These are phyloP conservation scores for Thielaviopsis euricoi DNA, from an alignment of 2,329 filamentous ascomycete genomes.

Conservation along the genomic window DNA sequence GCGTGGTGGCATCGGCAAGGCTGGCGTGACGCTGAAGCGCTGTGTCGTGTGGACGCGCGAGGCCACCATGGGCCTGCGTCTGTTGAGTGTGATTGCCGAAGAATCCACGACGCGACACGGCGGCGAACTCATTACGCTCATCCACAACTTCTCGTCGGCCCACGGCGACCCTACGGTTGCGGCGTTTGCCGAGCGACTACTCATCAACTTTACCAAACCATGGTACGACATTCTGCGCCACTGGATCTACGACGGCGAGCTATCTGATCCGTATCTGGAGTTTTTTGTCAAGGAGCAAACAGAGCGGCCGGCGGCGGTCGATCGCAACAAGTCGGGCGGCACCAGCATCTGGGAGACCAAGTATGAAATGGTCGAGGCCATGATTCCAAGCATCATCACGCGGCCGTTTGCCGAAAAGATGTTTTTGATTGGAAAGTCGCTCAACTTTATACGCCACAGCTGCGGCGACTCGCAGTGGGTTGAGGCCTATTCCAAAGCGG, in stretches of 20 bases:
- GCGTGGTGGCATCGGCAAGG: constrained; percentile 58
- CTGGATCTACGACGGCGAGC: constrained; percentile 97
- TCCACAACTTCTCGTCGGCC: constrained; percentile 82
- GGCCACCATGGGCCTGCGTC: constrained; percentile 80
- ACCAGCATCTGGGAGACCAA: constrained; percentile 84
- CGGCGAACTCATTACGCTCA: constrained; percentile 81
- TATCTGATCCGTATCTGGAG: constrained; percentile 88
- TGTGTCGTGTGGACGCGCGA: constrained; percentile 97
- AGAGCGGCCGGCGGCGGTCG: constrained; percentile 29
- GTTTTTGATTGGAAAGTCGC: constrained; percentile 89
- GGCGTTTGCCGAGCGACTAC: constrained; percentile 76
- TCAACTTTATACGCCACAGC: constrained; percentile 95
- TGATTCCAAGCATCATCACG: constrained; percentile 75
- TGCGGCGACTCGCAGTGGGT: constrained; percentile 93
- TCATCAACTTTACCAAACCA: constrained; percentile 74
- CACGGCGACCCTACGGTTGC: constrained; percentile 92
- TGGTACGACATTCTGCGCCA: constrained; percentile 93
- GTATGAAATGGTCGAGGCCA: constrained; percentile 37
- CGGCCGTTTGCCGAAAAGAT: constrained; percentile 90
- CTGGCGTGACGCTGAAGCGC: constrained; percentile 83
- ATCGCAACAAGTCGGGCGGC: constrained; percentile 34
- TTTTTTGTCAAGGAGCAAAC: constrained; percentile 73
- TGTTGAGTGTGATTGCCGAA: constrained; percentile 90
- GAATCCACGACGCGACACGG: constrained; percentile 71
- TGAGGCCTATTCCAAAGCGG: constrained; percentile 81